Conservation (phyloP, 1,139 yeast genomes). For the Candida glucosophila region DNA sequence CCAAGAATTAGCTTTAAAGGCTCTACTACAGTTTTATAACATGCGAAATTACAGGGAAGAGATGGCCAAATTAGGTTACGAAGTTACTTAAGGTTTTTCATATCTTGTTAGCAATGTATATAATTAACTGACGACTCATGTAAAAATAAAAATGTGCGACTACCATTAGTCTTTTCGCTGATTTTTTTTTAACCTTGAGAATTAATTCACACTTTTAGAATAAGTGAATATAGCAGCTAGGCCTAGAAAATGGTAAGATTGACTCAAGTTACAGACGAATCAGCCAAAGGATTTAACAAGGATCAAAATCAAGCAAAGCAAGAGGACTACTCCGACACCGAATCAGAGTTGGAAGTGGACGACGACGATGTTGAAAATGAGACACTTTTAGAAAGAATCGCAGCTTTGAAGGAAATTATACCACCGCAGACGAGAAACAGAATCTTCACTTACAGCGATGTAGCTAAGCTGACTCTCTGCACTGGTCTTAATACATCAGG, state of each 20-base stretch:
- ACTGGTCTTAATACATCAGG: conserved; percentile 56
- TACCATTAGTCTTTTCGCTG: too few relatives aligned
- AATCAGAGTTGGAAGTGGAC: conserved; percentile 54
- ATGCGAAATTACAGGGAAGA: conserved; percentile 46
- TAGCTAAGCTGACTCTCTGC: conserved; percentile 30
- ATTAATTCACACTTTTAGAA: too few relatives aligned
- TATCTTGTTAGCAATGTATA: too few relatives aligned
- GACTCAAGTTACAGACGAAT: conserved; percentile 59
- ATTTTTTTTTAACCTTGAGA: too few relatives aligned
- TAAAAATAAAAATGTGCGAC: too few relatives aligned
- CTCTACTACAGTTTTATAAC: conserved; percentile 73
- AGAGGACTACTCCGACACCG: conserved; percentile 40
- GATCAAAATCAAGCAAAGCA: conserved; percentile 15
- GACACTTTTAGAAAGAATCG: conserved; percentile 76
- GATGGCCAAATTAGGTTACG: too few relatives aligned
- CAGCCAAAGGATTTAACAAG: conserved; percentile 26
- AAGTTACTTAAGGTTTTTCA: too few relatives aligned
- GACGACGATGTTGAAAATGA: conserved; percentile 79
- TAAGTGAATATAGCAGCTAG: too few relatives aligned
- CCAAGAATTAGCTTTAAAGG: conserved; percentile 79
- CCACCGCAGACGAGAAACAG: conserved; percentile 78
- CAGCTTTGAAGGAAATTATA: conserved; percentile 84
- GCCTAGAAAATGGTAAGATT: conserved; percentile 70
- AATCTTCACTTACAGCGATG: conserved; percentile 25
- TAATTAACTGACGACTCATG: too few relatives aligned